These are phyloP conservation scores for Carallia brachiata DNA, from an alignment of 345 rosid genomes.

Conservation along the genomic window DNA sequence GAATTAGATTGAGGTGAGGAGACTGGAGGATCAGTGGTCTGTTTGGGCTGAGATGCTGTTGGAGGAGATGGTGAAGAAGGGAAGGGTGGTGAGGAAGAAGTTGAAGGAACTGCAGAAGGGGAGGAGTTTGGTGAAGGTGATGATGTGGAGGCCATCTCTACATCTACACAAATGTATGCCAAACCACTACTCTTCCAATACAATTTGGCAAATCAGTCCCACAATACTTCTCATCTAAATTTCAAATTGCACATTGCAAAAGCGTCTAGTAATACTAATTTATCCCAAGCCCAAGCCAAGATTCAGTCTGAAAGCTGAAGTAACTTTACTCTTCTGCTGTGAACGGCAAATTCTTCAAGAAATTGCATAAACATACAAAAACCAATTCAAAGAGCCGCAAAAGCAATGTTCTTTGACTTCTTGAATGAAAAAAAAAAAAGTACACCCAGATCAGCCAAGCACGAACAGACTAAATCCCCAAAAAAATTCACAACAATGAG, in stretches of 20 bases:
- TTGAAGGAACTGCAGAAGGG: constrained; percentile 34
- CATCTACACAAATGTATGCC: constrained; percentile 4
- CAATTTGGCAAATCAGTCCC: background rate
- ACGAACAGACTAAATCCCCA: constrained; percentile 1
- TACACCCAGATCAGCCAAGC: constrained; percentile 10
- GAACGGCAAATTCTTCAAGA: constrained; percentile 6
- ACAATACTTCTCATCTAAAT: background rate
- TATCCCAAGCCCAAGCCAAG: background rate
- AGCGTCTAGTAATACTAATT: background rate
- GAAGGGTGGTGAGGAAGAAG: constrained; percentile 30
- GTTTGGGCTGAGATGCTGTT: constrained; percentile 32
- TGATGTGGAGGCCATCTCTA: constrained; percentile 50
- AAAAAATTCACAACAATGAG: constrained; percentile 10
- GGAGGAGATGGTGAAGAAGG: constrained; percentile 25
- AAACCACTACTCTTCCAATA: constrained; percentile 24
- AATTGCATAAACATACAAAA: constrained; percentile 11
- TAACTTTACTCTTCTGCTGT: constrained; percentile 3
- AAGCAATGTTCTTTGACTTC: constrained; percentile 11
- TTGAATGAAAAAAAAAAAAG: background rate
- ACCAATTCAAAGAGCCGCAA: constrained; percentile 13
- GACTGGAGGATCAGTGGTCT: constrained; percentile 35
- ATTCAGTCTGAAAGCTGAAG: background rate
- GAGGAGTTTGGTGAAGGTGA: constrained; percentile 44
- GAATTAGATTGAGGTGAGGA: constrained; percentile 36
- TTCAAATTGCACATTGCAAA: constrained; percentile 3